phyloP scores from a whole-genome alignment of 2,329 filamentous ascomycete species.

The Beauveria medogensis region DNA sequence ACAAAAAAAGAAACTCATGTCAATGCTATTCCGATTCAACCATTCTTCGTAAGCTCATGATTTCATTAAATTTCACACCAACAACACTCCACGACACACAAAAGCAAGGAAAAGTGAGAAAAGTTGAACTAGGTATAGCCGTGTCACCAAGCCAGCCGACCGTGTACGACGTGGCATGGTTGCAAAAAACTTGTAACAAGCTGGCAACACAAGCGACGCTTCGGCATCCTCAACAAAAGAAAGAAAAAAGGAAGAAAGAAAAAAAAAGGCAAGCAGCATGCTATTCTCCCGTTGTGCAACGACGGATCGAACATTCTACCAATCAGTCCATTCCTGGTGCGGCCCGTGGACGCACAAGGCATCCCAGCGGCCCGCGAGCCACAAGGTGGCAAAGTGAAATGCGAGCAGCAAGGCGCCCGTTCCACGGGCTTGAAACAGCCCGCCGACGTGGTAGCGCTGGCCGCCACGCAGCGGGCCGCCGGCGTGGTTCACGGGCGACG shows the following conservation, averaged over 20 bases:
- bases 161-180: neutral
- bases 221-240: neutral
- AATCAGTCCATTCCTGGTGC: constrained; percentile 23
- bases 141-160: neutral
- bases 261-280: neutral
- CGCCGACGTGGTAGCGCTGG: constrained; percentile 14
- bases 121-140: neutral
- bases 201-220: neutral
- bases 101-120: neutral
- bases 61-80: neutral
- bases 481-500: constrained; percentile 10
- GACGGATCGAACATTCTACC: constrained; percentile 15
- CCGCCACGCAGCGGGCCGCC: constrained; percentile 9
- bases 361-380: constrained; percentile 26
- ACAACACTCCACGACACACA: neutral
- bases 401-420: constrained; percentile 24
- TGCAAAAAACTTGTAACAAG: neutral
- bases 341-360: constrained; percentile 23
- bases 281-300: neutral
- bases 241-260: too few relatives aligned
- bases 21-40: neutral
- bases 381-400: constrained; percentile 27
- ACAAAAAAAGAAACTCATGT: neutral
- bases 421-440: constrained; percentile 17
- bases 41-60: neutral